Conservation (phyloP, 768 basidiomycete species). For the Exsudoporus frostii region DNA sequence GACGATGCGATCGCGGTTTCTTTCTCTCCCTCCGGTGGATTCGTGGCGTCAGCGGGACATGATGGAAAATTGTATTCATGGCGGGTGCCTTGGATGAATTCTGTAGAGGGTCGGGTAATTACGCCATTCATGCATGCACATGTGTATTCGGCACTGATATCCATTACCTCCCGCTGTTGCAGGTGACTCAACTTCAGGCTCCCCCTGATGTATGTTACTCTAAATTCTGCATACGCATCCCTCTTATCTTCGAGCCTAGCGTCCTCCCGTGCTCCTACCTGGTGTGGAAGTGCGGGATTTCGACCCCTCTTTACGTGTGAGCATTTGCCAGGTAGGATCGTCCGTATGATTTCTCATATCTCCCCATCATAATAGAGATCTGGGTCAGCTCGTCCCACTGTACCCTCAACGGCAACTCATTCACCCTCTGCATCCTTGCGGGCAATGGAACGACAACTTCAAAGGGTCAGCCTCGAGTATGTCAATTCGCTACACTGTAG, state of each 20-base stretch:
- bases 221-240: neutral
- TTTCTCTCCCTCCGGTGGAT: slow-evolving; percentile 1
- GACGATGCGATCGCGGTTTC: accelerated
- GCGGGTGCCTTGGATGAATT: neutral
- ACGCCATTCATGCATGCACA: neutral
- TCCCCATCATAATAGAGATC: neutral
- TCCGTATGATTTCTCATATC: neutral
- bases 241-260: neutral
- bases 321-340: neutral
- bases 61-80: neutral
- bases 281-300: neutral
- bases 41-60: neutral
- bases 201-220: neutral
- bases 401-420: neutral
- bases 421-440: neutral
- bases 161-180: too few relatives aligned
- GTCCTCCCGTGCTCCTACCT: neutral
- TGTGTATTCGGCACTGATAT: neutral
- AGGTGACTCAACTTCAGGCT: neutral
- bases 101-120: neutral
- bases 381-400: neutral
- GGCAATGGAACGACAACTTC: neutral
- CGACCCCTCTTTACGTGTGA: neutral
- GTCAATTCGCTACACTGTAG: neutral
- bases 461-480: neutral